These are phyloP conservation scores for Nothophaeocryptopus gaeumannii DNA, from an alignment of 2,329 filamentous ascomycete genomes.

Conservation along the genomic window DNA sequence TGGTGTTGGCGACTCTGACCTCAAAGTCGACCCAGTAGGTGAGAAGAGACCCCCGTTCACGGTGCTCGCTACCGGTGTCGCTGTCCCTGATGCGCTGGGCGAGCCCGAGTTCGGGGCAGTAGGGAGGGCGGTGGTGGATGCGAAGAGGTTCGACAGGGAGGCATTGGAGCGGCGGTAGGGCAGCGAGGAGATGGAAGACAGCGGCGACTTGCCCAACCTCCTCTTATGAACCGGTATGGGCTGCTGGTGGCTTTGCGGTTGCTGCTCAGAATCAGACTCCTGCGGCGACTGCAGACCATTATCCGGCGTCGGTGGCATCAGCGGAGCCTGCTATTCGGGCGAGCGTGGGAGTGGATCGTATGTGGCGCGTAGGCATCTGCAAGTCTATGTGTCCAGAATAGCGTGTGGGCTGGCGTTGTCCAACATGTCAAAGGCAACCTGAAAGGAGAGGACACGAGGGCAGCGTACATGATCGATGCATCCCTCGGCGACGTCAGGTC, in stretches of 20 bases:
- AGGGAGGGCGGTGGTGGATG: conserved; percentile 48
- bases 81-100: conserved; percentile 42
- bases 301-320: conserved; percentile 67
- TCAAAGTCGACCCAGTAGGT: conserved; percentile 38
- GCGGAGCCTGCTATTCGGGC: conserved; percentile 19
- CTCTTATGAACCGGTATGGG: conserved; percentile 61
- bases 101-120: conserved; percentile 32
- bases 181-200: conserved; percentile 56
- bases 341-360: neutral
- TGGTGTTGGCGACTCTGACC: conserved; percentile 39
- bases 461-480: no score
- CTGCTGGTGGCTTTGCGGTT: conserved; percentile 33
- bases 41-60: conserved; percentile 45
- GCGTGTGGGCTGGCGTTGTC: no score
- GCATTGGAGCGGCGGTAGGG: conserved; percentile 54
- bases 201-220: conserved; percentile 52
- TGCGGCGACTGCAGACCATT: conserved; percentile 65
- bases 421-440: no score
- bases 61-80: conserved; percentile 39
- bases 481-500: no score
- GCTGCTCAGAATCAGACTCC: conserved; percentile 61
- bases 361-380: neutral
- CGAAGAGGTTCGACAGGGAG: conserved; percentile 53
- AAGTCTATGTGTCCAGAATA: no score
- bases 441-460: no score